Evolutionary conservation across 257 asterid species (phyloP).

Genomic region (Eustoma russellianum): DNA sequence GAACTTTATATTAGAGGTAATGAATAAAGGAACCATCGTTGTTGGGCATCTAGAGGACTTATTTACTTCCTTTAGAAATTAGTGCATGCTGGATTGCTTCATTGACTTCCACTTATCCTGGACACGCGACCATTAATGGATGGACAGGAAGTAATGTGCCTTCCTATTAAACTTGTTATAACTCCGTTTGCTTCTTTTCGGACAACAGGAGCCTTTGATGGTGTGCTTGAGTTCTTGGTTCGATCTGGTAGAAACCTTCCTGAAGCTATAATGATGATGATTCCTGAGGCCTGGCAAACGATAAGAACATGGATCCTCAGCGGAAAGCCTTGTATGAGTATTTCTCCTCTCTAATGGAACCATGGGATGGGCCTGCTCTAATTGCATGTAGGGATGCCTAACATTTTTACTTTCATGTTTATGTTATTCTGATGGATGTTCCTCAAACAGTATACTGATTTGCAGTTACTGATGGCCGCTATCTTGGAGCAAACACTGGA

Average conservation of each 20-base stretch:
- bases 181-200: conserved; percentile 9
- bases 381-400: conserved; percentile 60
- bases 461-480: conserved; percentile 98
- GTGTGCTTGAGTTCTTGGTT: conserved; percentile 94
- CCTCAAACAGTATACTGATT: conserved; percentile 9
- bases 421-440: conserved; percentile 2
- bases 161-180: not conserved
- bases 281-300: conserved; percentile 99
- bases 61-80: not conserved
- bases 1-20: too few species aligned
- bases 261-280: conserved; percentile 99
- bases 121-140: not conserved
- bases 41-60: not conserved
- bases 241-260: conserved; percentile 99
- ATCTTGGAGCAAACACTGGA: conserved; percentile 99
- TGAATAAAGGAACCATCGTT: not conserved
- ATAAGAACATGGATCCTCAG: conserved; percentile 85
- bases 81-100: not conserved
- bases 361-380: conserved; percentile 99
- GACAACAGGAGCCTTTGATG: conserved; percentile 86
- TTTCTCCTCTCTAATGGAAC: conserved; percentile 93
- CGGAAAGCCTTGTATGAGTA: conserved; percentile 82
- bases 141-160: not conserved
- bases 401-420: conserved; percentile 6
- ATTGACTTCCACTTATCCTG: not conserved